Evolutionary conservation across 192 early-diverging fungal species (phyloP).

Genomic region (Lobosporangium transversale): DNA sequence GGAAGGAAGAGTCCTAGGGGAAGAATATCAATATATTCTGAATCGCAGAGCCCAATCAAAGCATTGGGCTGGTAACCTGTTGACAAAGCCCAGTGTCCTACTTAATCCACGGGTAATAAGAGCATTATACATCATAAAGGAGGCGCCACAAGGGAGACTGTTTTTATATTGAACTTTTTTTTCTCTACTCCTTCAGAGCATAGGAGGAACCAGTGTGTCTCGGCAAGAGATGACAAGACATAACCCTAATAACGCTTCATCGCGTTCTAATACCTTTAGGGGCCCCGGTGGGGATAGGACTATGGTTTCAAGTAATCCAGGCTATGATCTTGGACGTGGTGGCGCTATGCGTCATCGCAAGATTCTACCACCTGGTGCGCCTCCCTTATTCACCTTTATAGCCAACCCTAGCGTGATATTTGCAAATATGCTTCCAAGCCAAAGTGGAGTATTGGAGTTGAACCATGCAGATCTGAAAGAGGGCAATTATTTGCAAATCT

Average conservation of each 20-base stretch:
- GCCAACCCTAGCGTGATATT: slow-evolving; percentile 26
- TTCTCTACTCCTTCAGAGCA: slow-evolving; percentile 14
- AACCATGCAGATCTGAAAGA: slow-evolving; percentile 14
- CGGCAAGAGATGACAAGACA: slow-evolving; percentile 13
- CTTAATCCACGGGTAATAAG: slow-evolving; percentile 54
- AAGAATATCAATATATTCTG: slow-evolving; percentile 65
- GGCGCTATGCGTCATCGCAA: slow-evolving; percentile 29
- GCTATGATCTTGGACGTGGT: slow-evolving; percentile 9
- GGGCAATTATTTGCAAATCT: slow-evolving; percentile 28
- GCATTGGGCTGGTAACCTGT: slow-evolving; percentile 55
- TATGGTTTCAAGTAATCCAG: background rate
- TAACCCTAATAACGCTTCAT: background rate
- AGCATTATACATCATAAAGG: too few species aligned
- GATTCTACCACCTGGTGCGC: slow-evolving; percentile 7
- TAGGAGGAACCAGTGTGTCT: slow-evolving; percentile 24
- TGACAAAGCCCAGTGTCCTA: slow-evolving; percentile 56
- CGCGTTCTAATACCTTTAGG: background rate
- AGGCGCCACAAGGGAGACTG: too few species aligned
- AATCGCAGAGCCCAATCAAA: slow-evolving; percentile 51
- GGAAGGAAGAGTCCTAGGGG: slow-evolving; percentile 51
- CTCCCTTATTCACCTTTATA: slow-evolving; percentile 12
- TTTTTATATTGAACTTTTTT: too few species aligned
- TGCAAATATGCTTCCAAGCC: slow-evolving; percentile 14
- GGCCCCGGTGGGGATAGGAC: background rate
- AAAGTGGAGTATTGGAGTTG: slow-evolving; percentile 15